Percentiles rank a stretch among this genome's conserved stretches.
Conservation (phyloP, 768 basidiomycete species). For the Suillus sp. region DNA sequence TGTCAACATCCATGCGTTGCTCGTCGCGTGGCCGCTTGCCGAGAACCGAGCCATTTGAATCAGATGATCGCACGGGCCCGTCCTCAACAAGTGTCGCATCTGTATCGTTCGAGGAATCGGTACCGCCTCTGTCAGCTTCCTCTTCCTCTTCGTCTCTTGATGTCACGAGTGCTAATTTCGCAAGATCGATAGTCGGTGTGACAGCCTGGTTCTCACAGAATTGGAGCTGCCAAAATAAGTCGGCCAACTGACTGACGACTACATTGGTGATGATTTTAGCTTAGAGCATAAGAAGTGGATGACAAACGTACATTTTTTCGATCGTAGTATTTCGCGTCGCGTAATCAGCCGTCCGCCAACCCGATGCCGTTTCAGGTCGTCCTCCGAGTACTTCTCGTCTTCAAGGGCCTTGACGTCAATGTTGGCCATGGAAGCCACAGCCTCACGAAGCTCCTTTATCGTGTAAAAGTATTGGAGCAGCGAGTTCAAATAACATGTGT, state of each 20-base stretch:
- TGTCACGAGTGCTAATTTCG: constrained; percentile 89
- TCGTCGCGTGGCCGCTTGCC: constrained; percentile 68
- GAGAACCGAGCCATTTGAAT: constrained; percentile 56
- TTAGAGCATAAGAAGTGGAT: constrained; percentile 8
- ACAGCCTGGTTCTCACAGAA: constrained; percentile 65
- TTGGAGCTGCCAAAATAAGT: constrained; percentile 78
- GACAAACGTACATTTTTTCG: constrained; percentile 71
- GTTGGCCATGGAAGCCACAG: constrained; percentile 62
- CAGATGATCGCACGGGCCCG: constrained; percentile 42
- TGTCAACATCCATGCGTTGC: constrained; percentile 48
- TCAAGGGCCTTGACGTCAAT: constrained; percentile 56
- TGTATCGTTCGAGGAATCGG: constrained; percentile 83
- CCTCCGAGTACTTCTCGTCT: constrained; percentile 75
- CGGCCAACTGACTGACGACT: constrained; percentile 83
- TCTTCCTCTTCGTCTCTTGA: constrained; percentile 90
- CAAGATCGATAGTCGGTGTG: constrained; percentile 83
- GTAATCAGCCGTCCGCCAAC: constrained; percentile 88
- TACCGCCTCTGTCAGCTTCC: constrained; percentile 68
- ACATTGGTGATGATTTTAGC: constrained; percentile 18
- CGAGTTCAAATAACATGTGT: constrained; percentile 87
- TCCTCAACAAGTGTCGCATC: constrained; percentile 90
- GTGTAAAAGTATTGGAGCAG: constrained; percentile 92
- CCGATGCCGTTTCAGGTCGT: constrained; percentile 79
- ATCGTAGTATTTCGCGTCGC: constrained; percentile 76
- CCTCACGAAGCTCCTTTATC: constrained; percentile 85